phyloP scores from a whole-genome alignment of 225 moss, liverwort and hornwort genomes.

The Polytrichum commune region DNA sequence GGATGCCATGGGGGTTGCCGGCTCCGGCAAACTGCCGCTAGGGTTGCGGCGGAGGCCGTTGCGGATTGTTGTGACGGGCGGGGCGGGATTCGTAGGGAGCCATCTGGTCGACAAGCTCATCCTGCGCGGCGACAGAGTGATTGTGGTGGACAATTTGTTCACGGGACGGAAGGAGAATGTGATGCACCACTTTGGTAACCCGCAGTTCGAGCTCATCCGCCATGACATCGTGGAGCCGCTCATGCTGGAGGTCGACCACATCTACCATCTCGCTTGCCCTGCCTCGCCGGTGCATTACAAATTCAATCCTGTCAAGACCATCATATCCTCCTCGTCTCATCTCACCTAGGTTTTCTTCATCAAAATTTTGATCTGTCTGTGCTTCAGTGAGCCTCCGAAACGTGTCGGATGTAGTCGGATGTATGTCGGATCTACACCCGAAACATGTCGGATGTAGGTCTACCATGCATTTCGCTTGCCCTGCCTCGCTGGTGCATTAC shows the following conservation, averaged over 20 bases:
- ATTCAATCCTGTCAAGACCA: conserved; percentile 34
- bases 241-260: conserved; percentile 33
- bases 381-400: too few species aligned
- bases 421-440: too few species aligned
- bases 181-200: conserved; percentile 30
- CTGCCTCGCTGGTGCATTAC: conserved; percentile 36
- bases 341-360: too few species aligned
- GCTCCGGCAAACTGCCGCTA: conserved; percentile 22
- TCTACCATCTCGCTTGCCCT: conserved; percentile 39
- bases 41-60: conserved; percentile 13
- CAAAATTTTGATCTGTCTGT: too few species aligned
- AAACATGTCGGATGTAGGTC: not conserved
- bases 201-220: conserved; percentile 27
- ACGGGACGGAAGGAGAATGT: conserved; percentile 35
- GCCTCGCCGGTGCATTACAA: conserved; percentile 40
- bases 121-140: conserved; percentile 28
- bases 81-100: conserved; percentile 35
- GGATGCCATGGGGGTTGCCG: not conserved
- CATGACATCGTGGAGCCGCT: conserved; percentile 38
- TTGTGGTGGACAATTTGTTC: conserved; percentile 33
- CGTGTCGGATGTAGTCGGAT: too few species aligned
- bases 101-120: conserved; percentile 32
- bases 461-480: conserved; percentile 38
- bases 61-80: conserved; percentile 30
- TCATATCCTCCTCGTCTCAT: conserved; percentile 23